Conservation (phyloP, 2,329 filamentous ascomycete genomes). For the Cladosporium sp. region DNA sequence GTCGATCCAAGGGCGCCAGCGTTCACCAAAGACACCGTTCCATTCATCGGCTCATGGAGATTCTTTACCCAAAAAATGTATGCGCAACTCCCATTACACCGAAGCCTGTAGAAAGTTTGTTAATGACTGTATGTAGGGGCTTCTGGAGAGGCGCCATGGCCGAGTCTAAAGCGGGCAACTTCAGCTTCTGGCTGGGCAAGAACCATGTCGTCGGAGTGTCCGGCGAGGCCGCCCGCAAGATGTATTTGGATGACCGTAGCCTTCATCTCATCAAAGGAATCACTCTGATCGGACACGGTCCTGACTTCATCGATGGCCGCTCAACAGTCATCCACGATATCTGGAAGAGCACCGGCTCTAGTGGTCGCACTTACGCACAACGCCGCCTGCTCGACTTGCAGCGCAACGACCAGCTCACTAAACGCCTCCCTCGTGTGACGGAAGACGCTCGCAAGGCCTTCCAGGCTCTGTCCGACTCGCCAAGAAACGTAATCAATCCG, state of each 20-base stretch:
- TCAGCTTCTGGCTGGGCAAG: constrained; percentile 23
- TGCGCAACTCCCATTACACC: no score
- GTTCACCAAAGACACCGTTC: constrained; percentile 19
- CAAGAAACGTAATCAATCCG: constrained; percentile 13
- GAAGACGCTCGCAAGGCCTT: background rate
- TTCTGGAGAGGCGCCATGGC: constrained; percentile 16
- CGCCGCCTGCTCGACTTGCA: background rate
- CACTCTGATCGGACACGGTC: constrained; percentile 14
- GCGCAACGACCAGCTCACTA: background rate
- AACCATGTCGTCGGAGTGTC: constrained; percentile 21
- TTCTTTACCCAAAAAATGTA: background rate
- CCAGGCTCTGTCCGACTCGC: background rate
- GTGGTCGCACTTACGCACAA: background rate
- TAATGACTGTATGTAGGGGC: background rate
- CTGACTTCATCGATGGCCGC: constrained; percentile 17
- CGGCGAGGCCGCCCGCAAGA: constrained; percentile 20
- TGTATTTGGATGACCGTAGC: constrained; percentile 19
- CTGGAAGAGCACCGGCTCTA: background rate
- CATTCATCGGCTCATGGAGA: constrained; percentile 19
- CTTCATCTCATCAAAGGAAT: constrained; percentile 17
- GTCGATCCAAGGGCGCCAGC: background rate
- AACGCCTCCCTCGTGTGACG: background rate
- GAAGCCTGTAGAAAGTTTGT: background rate
- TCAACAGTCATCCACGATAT: constrained; percentile 10
- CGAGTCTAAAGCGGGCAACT: constrained; percentile 20